Evolutionary conservation across 2,329 filamentous ascomycete genomes (phyloP).

Genomic region (Rhynchosporium agropyri): DNA sequence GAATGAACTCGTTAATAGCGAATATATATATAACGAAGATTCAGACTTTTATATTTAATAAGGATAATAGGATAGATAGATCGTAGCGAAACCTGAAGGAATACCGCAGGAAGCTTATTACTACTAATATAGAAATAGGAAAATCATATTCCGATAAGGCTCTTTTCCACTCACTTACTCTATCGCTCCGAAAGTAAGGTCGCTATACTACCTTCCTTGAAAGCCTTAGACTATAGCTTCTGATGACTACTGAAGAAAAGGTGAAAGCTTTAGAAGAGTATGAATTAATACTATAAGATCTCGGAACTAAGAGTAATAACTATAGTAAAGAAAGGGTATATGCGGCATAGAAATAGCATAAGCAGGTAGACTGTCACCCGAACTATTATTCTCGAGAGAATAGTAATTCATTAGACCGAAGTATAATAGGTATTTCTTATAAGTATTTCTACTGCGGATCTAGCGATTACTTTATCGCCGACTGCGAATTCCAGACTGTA

Average conservation of each 20-base stretch:
- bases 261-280: no score
- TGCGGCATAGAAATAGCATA: neutral
- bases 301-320: neutral
- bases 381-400: neutral
- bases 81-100: no score
- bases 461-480: neutral
- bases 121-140: no score
- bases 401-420: neutral
- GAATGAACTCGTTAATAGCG: neutral
- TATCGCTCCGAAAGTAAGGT: no score
- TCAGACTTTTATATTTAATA: no score
- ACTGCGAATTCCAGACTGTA: no score
- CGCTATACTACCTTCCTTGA: neutral
- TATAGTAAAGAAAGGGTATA: neutral
- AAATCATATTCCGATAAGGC: no score
- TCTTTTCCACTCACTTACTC: no score
- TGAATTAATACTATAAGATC: neutral
- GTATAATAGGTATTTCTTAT: neutral
- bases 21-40: no score
- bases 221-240: neutral
- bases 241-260: neutral
- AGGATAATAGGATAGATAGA: no score
- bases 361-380: neutral
- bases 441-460: constrained; percentile 4
- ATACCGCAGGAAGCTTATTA: no score